A percentile compares a stretch with the other conserved stretches of the same genome.
Evolutionary conservation across 257 asterid genomes (phyloP).

Genomic region (Petrea volubilis): DNA sequence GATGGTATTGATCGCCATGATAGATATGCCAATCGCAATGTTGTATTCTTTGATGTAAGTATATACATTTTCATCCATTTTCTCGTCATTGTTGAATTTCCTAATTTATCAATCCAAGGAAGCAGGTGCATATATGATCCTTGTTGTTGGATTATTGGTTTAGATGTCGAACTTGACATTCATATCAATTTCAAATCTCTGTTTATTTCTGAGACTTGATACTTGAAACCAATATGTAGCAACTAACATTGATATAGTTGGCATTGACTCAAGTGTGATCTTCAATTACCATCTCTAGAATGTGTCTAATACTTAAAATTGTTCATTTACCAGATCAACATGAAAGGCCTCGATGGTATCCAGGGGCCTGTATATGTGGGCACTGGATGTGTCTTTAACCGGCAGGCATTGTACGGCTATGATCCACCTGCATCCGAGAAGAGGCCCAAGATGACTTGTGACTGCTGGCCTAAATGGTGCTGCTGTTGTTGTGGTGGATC

Average conservation of each 20-base stretch:
- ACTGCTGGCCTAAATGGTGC: slow-evolving; percentile 87
- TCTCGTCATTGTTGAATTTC: neutral
- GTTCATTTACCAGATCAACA: slow-evolving; percentile 55
- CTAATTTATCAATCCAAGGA: neutral
- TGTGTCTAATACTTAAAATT: neutral
- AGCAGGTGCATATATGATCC: no score
- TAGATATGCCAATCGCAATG: slow-evolving; percentile 84
- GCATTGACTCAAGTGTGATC: no score
- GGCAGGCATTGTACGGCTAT: slow-evolving; percentile 80
- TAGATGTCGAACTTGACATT: neutral
- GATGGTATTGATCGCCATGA: slow-evolving; percentile 90
- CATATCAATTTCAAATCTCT: no score
- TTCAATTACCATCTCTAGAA: neutral
- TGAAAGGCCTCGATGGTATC: slow-evolving; percentile 85
- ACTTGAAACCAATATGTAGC: no score
- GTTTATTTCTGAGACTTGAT: no score
- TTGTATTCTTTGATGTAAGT: slow-evolving; percentile 84
- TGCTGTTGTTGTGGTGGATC: slow-evolving; percentile 78
- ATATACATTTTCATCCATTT: neutral
- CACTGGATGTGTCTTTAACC: slow-evolving; percentile 74
- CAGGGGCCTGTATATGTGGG: slow-evolving; percentile 94
- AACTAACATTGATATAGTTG: no score
- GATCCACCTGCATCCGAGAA: slow-evolving; percentile 79
- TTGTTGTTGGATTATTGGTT: neutral
- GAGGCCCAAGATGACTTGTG: slow-evolving; percentile 82